Evolutionary conservation across 805 yeast species (phyloP).

Genomic region (Isabelozyma rhagii): DNA sequence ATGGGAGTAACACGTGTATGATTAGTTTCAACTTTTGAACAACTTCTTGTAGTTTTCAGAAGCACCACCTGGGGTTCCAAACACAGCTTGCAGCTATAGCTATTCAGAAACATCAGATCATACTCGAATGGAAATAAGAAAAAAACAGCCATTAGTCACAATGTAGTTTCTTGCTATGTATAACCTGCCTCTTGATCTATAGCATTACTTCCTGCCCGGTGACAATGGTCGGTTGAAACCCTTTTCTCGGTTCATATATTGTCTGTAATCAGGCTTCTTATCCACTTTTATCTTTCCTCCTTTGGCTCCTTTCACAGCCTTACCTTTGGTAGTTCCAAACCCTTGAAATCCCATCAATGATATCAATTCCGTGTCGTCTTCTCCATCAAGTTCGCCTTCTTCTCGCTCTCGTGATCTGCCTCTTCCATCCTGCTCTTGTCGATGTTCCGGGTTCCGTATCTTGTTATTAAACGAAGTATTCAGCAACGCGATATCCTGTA

Average conservation of each 20-base stretch:
- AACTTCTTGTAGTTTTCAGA: too few species aligned
- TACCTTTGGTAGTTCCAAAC: slow-evolving; percentile 54
- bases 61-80: too few species aligned
- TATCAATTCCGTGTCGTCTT: slow-evolving; percentile 27
- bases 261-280: slow-evolving; percentile 48
- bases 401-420: slow-evolving; percentile 21
- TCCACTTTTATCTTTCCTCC: slow-evolving; percentile 41
- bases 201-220: slow-evolving; percentile 30
- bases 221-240: slow-evolving; percentile 57
- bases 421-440: slow-evolving; percentile 16
- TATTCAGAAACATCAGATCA: too few species aligned
- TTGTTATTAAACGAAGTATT: slow-evolving; percentile 14
- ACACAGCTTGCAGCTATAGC: too few species aligned
- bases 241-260: slow-evolving; percentile 56
- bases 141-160: neutral
- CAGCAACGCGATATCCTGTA: slow-evolving; percentile 13
- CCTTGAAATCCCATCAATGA: slow-evolving; percentile 58
- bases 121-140: too few species aligned
- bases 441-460: slow-evolving; percentile 8
- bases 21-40: too few species aligned
- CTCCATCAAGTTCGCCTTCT: slow-evolving; percentile 1
- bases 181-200: neutral
- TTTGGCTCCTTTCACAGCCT: slow-evolving; percentile 49
- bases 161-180: neutral
- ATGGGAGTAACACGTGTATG: too few species aligned